Evolutionary conservation across 805 yeast genomes (phyloP), one percentile per base, ranked within the genome.

Genomic region (Candida ponderosae): DNA sequence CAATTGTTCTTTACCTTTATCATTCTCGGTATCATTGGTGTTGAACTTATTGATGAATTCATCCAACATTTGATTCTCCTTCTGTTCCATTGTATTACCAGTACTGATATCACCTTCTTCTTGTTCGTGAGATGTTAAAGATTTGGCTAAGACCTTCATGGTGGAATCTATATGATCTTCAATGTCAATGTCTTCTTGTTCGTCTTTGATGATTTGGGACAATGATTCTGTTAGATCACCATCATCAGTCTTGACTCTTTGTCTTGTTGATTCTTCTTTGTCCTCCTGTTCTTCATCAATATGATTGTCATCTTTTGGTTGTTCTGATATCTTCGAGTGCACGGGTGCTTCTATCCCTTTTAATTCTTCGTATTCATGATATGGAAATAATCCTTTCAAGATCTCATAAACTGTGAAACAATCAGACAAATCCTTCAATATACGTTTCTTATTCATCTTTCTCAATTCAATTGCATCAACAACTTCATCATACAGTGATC

Each of bases 21-120:
- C 5, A 8, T 24, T 24, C 14, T 6, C 13, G 3, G 28, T 24
- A 4, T 24, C 13, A 24, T 24, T n/a, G n/a, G n/a, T n/a, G 14
- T 36, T 35, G 26, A 40, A 21, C n/a, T 35, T 29, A n/a, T 29
- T n/a, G 5, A 44, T 37, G 13, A 38, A 30, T 3, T 31, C 13
- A n/a, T 35, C 21, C 6, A 44, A 32, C 5, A 43, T 24, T n/a
- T 20, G 8, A 27, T 41, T 41, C 31, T 44, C 46, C 28, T 46
- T 42, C 1, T 14, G 34, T 24, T 33, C 20, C 17, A 24, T 18
- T 18, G 17, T 13, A 3, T 18, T n/a, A 16, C 3, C 13, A 9
- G 14, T 15, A 11, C 11, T 21, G 24, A 21, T 21, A 21, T 21
- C 24, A 4, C 3, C 11, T 11, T 21, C 7, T 21, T 21, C 24